Evolutionary conservation across 257 asterid genomes (phyloP), one percentile per base, ranked within the genome.

Genomic region (Oldenlandia corymbosa): DNA sequence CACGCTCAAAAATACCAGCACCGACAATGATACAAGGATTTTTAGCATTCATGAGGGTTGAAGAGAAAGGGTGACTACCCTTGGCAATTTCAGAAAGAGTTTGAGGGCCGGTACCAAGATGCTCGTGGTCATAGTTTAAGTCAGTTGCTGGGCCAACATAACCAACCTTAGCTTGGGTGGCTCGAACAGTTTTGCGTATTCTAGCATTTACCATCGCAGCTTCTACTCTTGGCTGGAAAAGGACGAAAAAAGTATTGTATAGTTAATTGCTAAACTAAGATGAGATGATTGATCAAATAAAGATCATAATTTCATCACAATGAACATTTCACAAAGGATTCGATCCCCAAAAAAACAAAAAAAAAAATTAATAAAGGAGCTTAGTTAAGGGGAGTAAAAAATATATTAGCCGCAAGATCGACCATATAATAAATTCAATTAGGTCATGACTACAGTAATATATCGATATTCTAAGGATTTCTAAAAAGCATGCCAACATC

Each of bases 121-220:
- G 96, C 48, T 85, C 87, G 28, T 84, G 91, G 57, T 83, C 97
- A 51, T 93, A 93, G 88, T 93, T 93, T 78, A 93, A 79, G 79
- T 85, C 90, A 18, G 96, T 72, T 30, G 92, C 46, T 8, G 97
- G 96, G 57, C 99, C 99, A 16, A 93, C 62, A 30, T 90, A 93
- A 31, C 96, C 97, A 42, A 90, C 99, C 80, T 80, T 87, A 6
- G 97, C 97, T 31, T 83, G 83, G 70, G 84, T 87, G 62, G 96
- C 95, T 67, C 78, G 66, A 30, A 93, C 97, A 56, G 97, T 84
- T 85, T 93, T 93, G 36, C 61, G 80, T 48, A 93, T 93, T 79
- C 97, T 81, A 62, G 99, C 97, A 62, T 93, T 93, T 78, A 93
- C 97, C 94, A 93, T 90, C 30, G 99, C 96, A 39, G 97, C 99